phyloP scores from a whole-genome alignment of 768 basidiomycete species.

The Rhodotorula toruloides region DNA sequence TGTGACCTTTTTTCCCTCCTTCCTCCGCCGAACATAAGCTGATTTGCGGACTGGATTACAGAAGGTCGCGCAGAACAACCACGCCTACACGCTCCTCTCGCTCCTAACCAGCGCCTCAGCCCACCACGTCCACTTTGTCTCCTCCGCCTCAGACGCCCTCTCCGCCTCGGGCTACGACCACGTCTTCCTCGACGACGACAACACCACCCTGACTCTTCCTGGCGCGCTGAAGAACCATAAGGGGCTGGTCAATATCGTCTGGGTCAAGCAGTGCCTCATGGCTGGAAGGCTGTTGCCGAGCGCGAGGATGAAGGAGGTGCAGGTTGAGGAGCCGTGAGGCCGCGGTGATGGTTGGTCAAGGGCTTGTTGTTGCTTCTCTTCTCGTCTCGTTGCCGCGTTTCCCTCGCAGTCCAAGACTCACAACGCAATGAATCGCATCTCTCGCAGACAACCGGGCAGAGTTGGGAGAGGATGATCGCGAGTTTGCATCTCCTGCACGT shows the following conservation, averaged over 20 bases:
- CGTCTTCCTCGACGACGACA: slow-evolving; percentile 58
- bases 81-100: slow-evolving; percentile 45
- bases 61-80: not conserved
- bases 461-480: not conserved
- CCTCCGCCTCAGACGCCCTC: slow-evolving; percentile 51
- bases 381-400: too few species aligned
- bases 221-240: not conserved
- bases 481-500: too few species aligned
- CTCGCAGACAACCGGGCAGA: too few species aligned
- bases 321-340: not conserved
- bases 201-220: slow-evolving; percentile 5
- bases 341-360: too few species aligned
- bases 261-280: slow-evolving; percentile 74
- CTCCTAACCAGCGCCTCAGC: slow-evolving; percentile 79
- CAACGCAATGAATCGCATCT: too few species aligned
- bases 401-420: too few species aligned
- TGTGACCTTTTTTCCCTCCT: slow-evolving; percentile 27
- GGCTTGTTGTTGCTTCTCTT: not conserved
- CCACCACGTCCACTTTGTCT: slow-evolving; percentile 60
- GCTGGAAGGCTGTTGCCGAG: slow-evolving; percentile 48
- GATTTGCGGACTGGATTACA: not conserved
- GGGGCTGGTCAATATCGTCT: slow-evolving; percentile 47
- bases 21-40: not conserved
- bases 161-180: slow-evolving; percentile 52
- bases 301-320: slow-evolving; percentile 1